Evolutionary conservation across 257 asterid species (phyloP), one percentile per base, ranked within the genome.

Genomic region (Salvia hispanica): DNA sequence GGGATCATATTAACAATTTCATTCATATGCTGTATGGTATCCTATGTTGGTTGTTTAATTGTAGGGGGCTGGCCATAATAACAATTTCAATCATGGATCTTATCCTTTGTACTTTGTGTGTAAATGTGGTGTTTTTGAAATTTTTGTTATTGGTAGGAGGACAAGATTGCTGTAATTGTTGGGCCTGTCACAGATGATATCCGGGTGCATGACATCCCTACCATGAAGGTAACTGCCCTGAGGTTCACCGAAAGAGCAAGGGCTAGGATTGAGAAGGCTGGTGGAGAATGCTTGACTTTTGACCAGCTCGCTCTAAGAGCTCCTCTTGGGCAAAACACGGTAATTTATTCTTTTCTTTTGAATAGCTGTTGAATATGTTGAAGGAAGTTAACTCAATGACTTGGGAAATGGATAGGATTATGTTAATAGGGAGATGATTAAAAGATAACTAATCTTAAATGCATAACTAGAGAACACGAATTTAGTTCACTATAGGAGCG

Each of bases 281-380:
- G 98, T 16, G 98, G 96, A 2, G 97, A 92, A 78, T 92, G 98
- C 28, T 54, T 92, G 76, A 90, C 98, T 0, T 92, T 92, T 25
- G 98, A 92, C 62, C 96, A 90, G 89, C 88, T 92, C 5, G 98
- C 98, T 63, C 96, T 92, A 9, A 83, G 83, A 64, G 97, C 97
- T 13, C 98, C 98, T 0, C 97, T 92, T 55, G 97, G 98, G 7
- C 97, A 7, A 40, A 40, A 40, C 12, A 40, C 45, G 45, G 45
- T 40, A 40, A 6, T 40, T 40, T 0, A 25, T 40, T 40, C 11
- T 40, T 3, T 3, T 7, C 6, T 7, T 40, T 40, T 40, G 45
- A 40, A 2, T 0, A 46, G 8, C n/a, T 47, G 53, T 8, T 40
- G 12, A 8, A 40, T 7, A 40, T 8, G 9, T 7, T 40, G 11